A percentile compares a stretch with the other conserved stretches of the same genome.
These are phyloP conservation scores for Dalechampia spathulata DNA, from an alignment of 441 rosid species.

Conservation along the genomic window DNA sequence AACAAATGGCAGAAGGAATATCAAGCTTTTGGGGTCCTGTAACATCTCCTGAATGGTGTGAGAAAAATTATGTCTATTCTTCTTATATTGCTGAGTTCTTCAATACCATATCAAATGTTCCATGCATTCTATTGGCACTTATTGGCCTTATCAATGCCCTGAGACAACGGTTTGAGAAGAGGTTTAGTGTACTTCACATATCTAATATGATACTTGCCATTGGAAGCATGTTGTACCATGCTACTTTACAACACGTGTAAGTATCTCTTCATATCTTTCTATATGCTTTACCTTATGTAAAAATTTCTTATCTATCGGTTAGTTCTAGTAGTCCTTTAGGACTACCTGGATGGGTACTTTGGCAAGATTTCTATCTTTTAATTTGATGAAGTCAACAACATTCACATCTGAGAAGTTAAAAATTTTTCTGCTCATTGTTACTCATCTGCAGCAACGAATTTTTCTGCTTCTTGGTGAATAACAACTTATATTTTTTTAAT, in stretches of 20 bases:
- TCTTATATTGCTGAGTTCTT: conserved; percentile 85
- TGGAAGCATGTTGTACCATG: conserved; percentile 90
- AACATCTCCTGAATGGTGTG: conserved; percentile 83
- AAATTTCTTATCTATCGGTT: neutral
- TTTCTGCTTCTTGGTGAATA: no score
- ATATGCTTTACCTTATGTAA: neutral
- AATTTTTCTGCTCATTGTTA: neutral
- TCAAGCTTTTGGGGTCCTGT: conserved; percentile 98
- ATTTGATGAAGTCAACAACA: neutral
- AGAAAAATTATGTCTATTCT: conserved; percentile 67
- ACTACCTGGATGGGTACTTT: neutral
- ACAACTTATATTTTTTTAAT: no score
- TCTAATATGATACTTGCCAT: conserved; percentile 88
- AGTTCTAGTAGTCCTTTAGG: neutral
- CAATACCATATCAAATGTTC: conserved; percentile 74
- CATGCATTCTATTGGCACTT: conserved; percentile 65
- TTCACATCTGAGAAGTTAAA: neutral
- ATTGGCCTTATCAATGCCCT: conserved; percentile 74
- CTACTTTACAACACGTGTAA: conserved; percentile 72
- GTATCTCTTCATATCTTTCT: conserved; percentile 16
- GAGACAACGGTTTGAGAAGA: conserved; percentile 87
- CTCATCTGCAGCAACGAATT: neutral
- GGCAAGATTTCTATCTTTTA: neutral
- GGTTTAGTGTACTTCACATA: conserved; percentile 80
- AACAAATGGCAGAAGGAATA: conserved; percentile 63